A percentile compares a stretch with the other conserved stretches of the same genome.
These are phyloP conservation scores for Akanthomyces uredinophilus DNA, from an alignment of 2,329 filamentous ascomycete genomes.

Conservation along the genomic window DNA sequence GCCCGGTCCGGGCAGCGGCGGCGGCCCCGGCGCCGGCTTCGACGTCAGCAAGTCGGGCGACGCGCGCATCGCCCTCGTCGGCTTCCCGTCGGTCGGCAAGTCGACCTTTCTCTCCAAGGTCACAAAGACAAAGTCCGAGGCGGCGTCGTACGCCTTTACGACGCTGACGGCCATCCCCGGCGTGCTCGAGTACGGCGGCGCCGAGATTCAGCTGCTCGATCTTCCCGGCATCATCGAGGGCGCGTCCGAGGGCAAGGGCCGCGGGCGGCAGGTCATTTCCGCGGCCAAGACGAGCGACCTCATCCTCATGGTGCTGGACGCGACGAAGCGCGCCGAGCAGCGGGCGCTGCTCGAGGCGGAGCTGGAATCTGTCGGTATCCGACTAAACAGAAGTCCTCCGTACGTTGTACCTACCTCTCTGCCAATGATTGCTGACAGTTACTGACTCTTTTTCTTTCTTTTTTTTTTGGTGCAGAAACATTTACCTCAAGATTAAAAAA, in stretches of 20 bases:
- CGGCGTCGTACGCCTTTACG: constrained; percentile 95
- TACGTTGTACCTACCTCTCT: constrained; percentile 38
- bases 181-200: constrained; percentile 94
- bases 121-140: constrained; percentile 94
- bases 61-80: constrained; percentile 92
- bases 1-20: constrained; percentile 72
- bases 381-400: constrained; percentile 87
- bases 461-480: constrained; percentile 59
- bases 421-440: too few species aligned
- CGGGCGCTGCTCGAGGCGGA: constrained; percentile 84
- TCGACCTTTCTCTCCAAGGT: constrained; percentile 99
- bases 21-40: constrained; percentile 77
- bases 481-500: constrained; percentile 94
- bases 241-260: constrained; percentile 88
- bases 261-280: constrained; percentile 93
- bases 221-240: constrained; percentile 97
- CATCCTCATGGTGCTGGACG: constrained; percentile 94
- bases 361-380: constrained; percentile 89
- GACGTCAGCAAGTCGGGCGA: constrained; percentile 95
- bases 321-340: constrained; percentile 94
- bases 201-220: constrained; percentile 97
- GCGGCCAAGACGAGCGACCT: constrained; percentile 97
- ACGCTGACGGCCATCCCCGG: constrained; percentile 96
- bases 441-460: background rate
- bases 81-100: constrained; percentile 98